Evolutionary conservation across 1,284 basidiomycete species (phyloP), one percentile per base, ranked within the genome.

Genomic region (Cutaneotrichosporon daszewskae): DNA sequence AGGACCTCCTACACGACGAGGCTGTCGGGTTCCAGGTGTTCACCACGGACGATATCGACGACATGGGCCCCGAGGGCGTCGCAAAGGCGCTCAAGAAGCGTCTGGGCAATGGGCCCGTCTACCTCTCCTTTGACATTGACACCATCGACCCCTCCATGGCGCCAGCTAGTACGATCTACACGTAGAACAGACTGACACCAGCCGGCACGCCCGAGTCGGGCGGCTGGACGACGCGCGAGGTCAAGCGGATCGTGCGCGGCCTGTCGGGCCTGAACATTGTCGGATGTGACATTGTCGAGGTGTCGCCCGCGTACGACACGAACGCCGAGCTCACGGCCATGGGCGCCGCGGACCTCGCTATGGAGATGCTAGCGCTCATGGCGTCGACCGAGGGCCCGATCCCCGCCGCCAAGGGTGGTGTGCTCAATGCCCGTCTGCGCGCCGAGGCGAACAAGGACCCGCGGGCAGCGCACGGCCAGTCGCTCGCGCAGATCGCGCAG

Each of bases 271-370:
- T 73, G 33, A 71, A 73, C 59, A 55, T 73, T 32, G 72, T 68
- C 43, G 65, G 84, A 34, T 81, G 80, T 1, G 83, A 85, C 60
- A 72, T 87, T 19, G 68, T 68, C 40, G 66, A 68, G 45, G 57
- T 68, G 3, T 53, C 63, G 0, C 62, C 69, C 3, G 64, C 65
- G 3, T 71, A 69, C 48, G 69, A 71, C 50, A 62, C 65, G 5
- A 61, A 70, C 35, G 62, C 61, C 25, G 68, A 70, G 43, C 58
- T 71, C 16, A 67, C 68, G 1, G 62, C 59, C 22, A 66, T 69
- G 42, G 66, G 63, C 12, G 68, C 68, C 4, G 67, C 68, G 6
- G 68, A 71, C 40, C 57, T 68, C 36, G 62, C 62, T 2, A 59
- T 57, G 27, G 66, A 69, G 39, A 64, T 67, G 43, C 31, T 69